Conservation (phyloP, 2,329 filamentous ascomycete genomes). For the Aspergillus glaucus region DNA sequence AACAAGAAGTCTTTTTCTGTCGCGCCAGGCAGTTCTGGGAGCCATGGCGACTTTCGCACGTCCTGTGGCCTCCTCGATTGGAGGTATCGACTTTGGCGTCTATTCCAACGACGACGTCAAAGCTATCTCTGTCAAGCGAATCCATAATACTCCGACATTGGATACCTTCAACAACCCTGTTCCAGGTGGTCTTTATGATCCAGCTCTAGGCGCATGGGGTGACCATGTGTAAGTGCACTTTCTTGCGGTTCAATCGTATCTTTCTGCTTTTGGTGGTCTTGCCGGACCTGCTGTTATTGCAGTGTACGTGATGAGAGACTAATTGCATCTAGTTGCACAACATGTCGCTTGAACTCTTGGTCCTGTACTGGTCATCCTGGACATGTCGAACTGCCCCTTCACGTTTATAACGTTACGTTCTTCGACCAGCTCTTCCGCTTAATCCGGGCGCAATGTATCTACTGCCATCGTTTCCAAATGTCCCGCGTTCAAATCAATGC, state of each 20-base stretch:
- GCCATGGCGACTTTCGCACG: constrained; percentile 52
- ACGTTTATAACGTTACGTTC: constrained; percentile 94
- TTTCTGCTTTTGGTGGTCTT: constrained; percentile 2
- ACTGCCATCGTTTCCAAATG: constrained; percentile 82
- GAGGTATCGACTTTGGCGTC: constrained; percentile 83
- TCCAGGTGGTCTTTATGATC: constrained; percentile 86
- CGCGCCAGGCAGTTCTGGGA: constrained; percentile 28
- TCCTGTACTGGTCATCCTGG: constrained; percentile 88
- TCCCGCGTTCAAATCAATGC: constrained; percentile 69
- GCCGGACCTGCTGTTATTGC: not conserved
- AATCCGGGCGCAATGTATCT: constrained; percentile 79
- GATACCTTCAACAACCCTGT: constrained; percentile 85
- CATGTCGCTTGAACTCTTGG: constrained; percentile 76
- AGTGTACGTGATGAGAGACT: constrained; percentile 6
- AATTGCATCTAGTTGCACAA: constrained; percentile 63
- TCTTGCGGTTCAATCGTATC: not conserved
- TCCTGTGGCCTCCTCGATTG: constrained; percentile 75
- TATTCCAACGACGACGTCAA: constrained; percentile 77
- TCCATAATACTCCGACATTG: constrained; percentile 90
- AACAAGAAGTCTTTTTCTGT: constrained; percentile 25
- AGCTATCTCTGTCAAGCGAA: constrained; percentile 84
- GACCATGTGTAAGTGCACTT: constrained; percentile 63
- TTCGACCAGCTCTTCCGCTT: constrained; percentile 86
- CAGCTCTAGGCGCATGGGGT: constrained; percentile 82
- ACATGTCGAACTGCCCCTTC: constrained; percentile 88